Percentiles rank a stretch among this genome's conserved stretches.
These are phyloP conservation scores for Nakazawaea anatomiae DNA, from an alignment of 805 yeast species.

Conservation along the genomic window DNA sequence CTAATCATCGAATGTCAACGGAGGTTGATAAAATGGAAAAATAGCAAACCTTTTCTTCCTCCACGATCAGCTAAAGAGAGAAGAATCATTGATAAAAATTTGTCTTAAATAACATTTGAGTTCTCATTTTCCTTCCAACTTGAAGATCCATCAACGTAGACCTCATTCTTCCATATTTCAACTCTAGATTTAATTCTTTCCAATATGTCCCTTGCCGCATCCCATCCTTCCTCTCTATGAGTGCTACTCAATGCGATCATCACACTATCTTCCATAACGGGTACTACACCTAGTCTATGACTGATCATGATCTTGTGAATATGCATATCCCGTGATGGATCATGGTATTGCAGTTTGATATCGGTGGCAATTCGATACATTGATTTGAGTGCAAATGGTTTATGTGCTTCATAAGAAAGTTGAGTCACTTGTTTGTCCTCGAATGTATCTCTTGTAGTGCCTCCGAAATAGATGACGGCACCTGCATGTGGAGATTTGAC, in stretches of 20 bases:
- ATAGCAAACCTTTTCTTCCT: too few relatives aligned
- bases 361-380: slow-evolving; percentile 27
- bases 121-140: slow-evolving; percentile 40
- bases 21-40: too few relatives aligned
- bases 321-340: slow-evolving; percentile 11
- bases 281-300: slow-evolving; percentile 44
- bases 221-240: slow-evolving; percentile 44
- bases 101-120: slow-evolving; percentile 12
- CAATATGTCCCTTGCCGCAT: slow-evolving; percentile 35
- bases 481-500: slow-evolving; percentile 40
- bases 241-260: slow-evolving; percentile 36
- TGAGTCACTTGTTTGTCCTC: slow-evolving; percentile 32
- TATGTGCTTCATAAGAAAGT: slow-evolving; percentile 42
- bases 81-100: too few relatives aligned
- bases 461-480: slow-evolving; percentile 43
- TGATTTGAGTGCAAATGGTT: slow-evolving; percentile 33
- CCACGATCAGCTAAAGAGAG: too few relatives aligned
- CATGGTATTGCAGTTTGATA: slow-evolving; percentile 23
- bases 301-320: slow-evolving; percentile 33
- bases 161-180: slow-evolving; percentile 49
- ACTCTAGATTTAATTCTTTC: slow-evolving; percentile 37
- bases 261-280: slow-evolving; percentile 40
- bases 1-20: too few relatives aligned
- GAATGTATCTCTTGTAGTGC: slow-evolving; percentile 41
- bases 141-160: slow-evolving; percentile 32